Evolutionary conservation across 129 eudicot genomes (phyloP).

Genomic region (Helianthus tuberosus): DNA sequence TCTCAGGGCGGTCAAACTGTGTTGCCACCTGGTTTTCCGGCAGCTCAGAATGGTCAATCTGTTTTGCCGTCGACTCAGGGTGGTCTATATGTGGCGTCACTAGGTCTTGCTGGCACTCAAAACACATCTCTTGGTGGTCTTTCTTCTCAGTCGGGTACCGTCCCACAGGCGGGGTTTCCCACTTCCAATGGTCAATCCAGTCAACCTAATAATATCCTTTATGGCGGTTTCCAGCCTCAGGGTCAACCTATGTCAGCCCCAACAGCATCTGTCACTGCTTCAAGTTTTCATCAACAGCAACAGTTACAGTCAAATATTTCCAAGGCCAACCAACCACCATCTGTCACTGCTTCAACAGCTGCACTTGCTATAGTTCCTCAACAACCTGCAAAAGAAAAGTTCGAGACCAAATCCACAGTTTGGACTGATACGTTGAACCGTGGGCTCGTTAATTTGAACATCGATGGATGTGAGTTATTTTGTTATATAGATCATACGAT

Average conservation of each 20-base stretch:
- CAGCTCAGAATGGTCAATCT: no score
- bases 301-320: constrained; percentile 22
- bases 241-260: constrained; percentile 35
- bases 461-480: constrained; percentile 77
- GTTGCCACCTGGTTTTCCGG: no score
- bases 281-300: constrained; percentile 37
- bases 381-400: constrained; percentile 63
- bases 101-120: no score
- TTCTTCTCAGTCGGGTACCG: constrained; percentile 29
- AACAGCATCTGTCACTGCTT: no score
- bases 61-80: no score
- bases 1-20: constrained; percentile 3
- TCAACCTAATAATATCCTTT: constrained; percentile 34
- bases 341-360: constrained; percentile 44
- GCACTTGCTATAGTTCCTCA: constrained; percentile 66
- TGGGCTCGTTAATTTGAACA: constrained; percentile 87
- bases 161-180: constrained; percentile 35
- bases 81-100: no score
- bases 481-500: neutral
- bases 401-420: constrained; percentile 88
- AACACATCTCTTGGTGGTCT: constrained; percentile 29
- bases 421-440: constrained; percentile 99
- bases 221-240: constrained; percentile 48
- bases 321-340: constrained; percentile 22
- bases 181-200: constrained; percentile 33